Base-by-base conservation (phyloP, 2,329 filamentous ascomycete genomes). In the Nothomitra cinnamomea region DNA sequence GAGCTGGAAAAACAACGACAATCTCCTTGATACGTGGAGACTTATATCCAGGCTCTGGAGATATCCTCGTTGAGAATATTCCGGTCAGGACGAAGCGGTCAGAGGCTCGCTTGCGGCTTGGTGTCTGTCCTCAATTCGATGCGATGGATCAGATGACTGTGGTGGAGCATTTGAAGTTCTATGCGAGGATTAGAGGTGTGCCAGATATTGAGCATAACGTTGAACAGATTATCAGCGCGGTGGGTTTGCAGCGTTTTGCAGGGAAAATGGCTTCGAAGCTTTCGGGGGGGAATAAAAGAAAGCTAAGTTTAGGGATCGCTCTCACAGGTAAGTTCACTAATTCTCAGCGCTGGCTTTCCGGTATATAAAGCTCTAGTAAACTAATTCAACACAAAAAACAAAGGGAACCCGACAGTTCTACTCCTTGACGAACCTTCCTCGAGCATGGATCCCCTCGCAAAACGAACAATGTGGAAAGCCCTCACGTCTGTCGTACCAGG, bases 91-190 rank as follows among this genome's bases (percentile, higher is more conserved):
- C 74, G 52, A 76, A 83, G 57, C 79, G 87, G 12, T 80, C 85
- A 1, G 74, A 77, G 1, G 89, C 88, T 2, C 78, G 89, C 51
- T 73, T 77, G 1, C 78, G 87, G 60, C 76, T 95, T 0, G 53
- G 53, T 2, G 53, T 54, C 7, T 54, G 53, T 24, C 53, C 53
- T 13, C 53, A 74, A 56, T 74, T 74, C 56, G 72, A 75, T 56
- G 89, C 89, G 7, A 83, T 94, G 70, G 90, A 95, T 65, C 77
- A 82, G 53, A 89, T 95, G 86, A 94, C 88, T 0, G 87, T 94
- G 0, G 70, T 79, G 1, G 88, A 96, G 63, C 89, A 95, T 61
- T 74, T 96, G 1, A 71, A 76, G 51, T 95, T 95, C 69, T 96
- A 95, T 64, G 90, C 89, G 3, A 79, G 82, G 50, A 80, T 90